Conservation (phyloP, 768 basidiomycete species). For the Leccinum disarticulatum region DNA sequence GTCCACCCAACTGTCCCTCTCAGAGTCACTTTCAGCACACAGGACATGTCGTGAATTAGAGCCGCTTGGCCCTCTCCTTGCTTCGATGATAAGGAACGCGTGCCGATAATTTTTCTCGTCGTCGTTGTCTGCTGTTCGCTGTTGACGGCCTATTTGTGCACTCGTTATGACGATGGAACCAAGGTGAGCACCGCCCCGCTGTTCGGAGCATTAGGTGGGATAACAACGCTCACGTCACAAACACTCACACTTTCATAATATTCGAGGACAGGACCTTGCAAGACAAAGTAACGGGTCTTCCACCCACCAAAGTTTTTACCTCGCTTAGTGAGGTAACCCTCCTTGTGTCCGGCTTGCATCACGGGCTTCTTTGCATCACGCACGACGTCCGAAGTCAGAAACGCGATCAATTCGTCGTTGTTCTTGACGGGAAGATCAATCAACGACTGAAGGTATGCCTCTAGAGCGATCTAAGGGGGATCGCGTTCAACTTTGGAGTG, state of each 20-base stretch:
- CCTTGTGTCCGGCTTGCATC: conserved; percentile 82
- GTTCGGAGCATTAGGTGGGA: conserved; percentile 18
- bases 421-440: conserved; percentile 81
- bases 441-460: conserved; percentile 83
- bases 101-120: conserved; percentile 96
- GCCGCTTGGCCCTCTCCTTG: conserved; percentile 68
- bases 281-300: conserved; percentile 94
- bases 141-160: conserved; percentile 95
- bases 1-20: conserved; percentile 94
- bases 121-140: conserved; percentile 58
- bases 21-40: conserved; percentile 93
- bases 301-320: conserved; percentile 98
- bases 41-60: conserved; percentile 84
- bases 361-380: conserved; percentile 74
- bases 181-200: conserved; percentile 89
- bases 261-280: conserved; percentile 86
- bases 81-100: conserved; percentile 95
- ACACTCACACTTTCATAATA: conserved; percentile 94
- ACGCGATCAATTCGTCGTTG: conserved; percentile 87
- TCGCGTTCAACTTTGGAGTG: conserved; percentile 10
- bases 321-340: conserved; percentile 93
- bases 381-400: conserved; percentile 88
- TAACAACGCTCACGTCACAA: conserved; percentile 1
- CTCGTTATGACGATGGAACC: conserved; percentile 90
- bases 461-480: conserved; percentile 60